Conservation (phyloP, 2,329 filamentous ascomycete genomes). For the Trichophyton rubrum region DNA sequence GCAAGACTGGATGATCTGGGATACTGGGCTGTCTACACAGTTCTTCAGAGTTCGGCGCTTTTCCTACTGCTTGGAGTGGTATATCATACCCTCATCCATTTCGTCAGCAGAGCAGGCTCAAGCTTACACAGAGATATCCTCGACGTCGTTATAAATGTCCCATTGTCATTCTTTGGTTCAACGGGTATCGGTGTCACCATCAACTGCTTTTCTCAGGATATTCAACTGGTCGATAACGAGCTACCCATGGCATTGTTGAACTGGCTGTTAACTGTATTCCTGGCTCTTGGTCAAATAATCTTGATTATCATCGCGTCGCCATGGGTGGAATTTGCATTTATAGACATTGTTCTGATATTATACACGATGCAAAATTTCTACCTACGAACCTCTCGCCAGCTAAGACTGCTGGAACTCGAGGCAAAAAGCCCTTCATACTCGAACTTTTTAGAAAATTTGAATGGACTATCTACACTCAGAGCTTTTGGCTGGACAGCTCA, state of each 20-base stretch:
- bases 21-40: constrained; percentile 17
- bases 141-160: constrained; percentile 19
- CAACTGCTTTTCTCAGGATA: constrained; percentile 35
- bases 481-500: constrained; percentile 10
- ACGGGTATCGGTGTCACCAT: constrained; percentile 31
- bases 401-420: constrained; percentile 34
- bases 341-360: constrained; percentile 16
- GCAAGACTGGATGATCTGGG: neutral
- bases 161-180: constrained; percentile 32
- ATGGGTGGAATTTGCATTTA: constrained; percentile 20
- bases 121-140: constrained; percentile 18
- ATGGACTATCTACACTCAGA: constrained; percentile 17
- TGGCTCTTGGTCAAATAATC: constrained; percentile 16
- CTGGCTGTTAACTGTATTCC: constrained; percentile 13
- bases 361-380: constrained; percentile 29
- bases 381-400: constrained; percentile 33
- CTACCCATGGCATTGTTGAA: constrained; percentile 31
- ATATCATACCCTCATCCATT: constrained; percentile 14
- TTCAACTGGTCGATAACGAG: constrained; percentile 34
- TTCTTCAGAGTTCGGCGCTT: constrained; percentile 18
- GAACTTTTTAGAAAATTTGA: constrained; percentile 20
- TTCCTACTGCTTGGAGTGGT: constrained; percentile 15
- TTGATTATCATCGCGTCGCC: constrained; percentile 17
- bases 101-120: constrained; percentile 15
- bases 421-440: constrained; percentile 32